phyloP scores from a whole-genome alignment of 2,329 filamentous ascomycete species.

The Exophiala phaeomuriformis region DNA sequence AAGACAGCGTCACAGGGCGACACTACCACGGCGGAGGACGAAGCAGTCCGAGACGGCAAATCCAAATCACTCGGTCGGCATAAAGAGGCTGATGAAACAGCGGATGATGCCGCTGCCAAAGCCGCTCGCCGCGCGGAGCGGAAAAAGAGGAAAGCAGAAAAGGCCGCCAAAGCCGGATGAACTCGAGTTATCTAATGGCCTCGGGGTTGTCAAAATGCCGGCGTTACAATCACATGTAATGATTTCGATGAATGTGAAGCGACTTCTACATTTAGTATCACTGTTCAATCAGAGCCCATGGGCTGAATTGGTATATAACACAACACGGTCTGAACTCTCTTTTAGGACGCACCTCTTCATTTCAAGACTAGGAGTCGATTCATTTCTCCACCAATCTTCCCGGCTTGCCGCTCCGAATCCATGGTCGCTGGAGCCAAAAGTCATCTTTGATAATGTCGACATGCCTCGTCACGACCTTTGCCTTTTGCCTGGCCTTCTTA shows the following conservation, averaged over 20 bases:
- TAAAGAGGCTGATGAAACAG: not conserved
- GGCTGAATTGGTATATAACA: too few relatives aligned
- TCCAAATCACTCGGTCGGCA: not conserved
- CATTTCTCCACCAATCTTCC: conserved; percentile 2
- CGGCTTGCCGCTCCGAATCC: conserved; percentile 46
- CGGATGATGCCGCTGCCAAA: conserved; percentile 11
- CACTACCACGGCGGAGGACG: too few relatives aligned
- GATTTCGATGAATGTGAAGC: too few relatives aligned
- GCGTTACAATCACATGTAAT: not conserved
- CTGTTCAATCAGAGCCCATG: too few relatives aligned
- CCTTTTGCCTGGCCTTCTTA: conserved; percentile 71
- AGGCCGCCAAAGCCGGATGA: conserved; percentile 2
- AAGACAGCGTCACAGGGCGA: not conserved
- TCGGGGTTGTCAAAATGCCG: not conserved
- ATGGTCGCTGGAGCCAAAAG: conserved; percentile 84
- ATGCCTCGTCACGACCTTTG: conserved; percentile 72
- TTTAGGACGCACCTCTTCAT: not conserved
- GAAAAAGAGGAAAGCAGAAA: conserved; percentile 20
- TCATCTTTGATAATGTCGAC: conserved; percentile 91
- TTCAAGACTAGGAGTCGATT: not conserved
- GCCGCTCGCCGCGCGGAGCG: conserved; percentile 19
- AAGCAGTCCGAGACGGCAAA: not conserved
- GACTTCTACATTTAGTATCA: too few relatives aligned
- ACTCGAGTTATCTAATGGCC: not conserved
- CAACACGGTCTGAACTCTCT: not conserved